phyloP scores from a whole-genome alignment of 176 grass and related monocot genomes.

The Zoysia pacifica region DNA sequence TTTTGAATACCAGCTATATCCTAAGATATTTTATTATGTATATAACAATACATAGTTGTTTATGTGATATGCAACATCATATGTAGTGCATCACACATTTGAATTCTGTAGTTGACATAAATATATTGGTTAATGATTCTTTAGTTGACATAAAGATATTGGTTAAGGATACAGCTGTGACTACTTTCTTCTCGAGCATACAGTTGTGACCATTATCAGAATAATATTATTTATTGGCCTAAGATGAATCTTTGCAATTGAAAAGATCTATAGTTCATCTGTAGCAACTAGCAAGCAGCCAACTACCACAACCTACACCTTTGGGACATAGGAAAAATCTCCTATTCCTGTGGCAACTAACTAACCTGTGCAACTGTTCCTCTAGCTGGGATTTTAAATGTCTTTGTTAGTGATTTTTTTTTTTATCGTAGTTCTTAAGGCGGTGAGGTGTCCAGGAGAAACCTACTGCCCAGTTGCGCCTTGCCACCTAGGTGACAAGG shows the following conservation, averaged over 20 bases:
- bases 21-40: not conserved
- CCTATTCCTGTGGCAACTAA: not conserved
- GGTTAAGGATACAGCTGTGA: not conserved
- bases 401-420: not conserved
- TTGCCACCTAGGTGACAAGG: too few relatives aligned
- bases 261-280: not conserved
- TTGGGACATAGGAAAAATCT: not conserved
- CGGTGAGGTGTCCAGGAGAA: too few relatives aligned
- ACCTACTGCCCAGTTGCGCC: too few relatives aligned
- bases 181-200: too few relatives aligned
- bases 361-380: not conserved
- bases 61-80: not conserved
- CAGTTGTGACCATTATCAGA: not conserved
- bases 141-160: not conserved
- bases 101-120: constrained; percentile 7
- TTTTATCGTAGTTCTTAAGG: too few relatives aligned
- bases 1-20: not conserved
- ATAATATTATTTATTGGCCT: not conserved
- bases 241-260: not conserved
- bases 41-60: not conserved
- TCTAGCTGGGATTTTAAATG: too few relatives aligned
- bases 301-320: not conserved
- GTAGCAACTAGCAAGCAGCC: not conserved
- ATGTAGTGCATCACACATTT: not conserved
- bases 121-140: not conserved